Conservation (phyloP, 176 grass and related monocot genomes). For the Cenchrus fungigraminus region DNA sequence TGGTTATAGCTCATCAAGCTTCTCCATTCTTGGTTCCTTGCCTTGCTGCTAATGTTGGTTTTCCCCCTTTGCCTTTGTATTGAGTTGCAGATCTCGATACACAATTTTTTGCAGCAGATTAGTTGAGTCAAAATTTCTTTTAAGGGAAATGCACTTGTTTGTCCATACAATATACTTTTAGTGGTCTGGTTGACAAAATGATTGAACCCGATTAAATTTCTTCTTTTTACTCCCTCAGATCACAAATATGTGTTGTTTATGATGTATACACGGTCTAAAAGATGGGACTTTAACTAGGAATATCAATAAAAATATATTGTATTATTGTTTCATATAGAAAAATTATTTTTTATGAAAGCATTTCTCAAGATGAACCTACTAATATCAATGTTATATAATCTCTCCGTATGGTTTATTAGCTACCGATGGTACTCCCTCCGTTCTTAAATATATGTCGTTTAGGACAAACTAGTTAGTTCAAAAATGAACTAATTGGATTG, state of each 20-base stretch:
- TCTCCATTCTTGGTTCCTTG: neutral
- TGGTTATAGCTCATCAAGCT: neutral
- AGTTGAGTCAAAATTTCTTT: neutral
- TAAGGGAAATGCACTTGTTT: conserved; percentile 2
- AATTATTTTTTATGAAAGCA: neutral
- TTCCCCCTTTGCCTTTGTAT: neutral
- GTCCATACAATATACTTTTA: neutral
- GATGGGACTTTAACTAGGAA: neutral
- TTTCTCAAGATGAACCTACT: neutral
- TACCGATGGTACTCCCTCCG: neutral
- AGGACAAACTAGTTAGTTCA: no score
- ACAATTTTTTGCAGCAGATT: neutral
- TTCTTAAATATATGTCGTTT: no score
- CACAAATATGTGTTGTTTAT: neutral
- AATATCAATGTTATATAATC: neutral
- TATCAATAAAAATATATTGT: neutral
- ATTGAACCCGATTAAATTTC: no score
- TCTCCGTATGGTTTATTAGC: neutral
- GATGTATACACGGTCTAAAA: neutral
- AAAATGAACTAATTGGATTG: no score
- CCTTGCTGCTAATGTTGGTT: neutral
- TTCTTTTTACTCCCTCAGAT: neutral
- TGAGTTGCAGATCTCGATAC: neutral
- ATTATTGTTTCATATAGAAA: neutral
- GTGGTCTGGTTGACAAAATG: neutral